Base-by-base conservation (phyloP, 495 filamentous ascomycete genomes). In the Trichoderma erinaceum region DNA sequence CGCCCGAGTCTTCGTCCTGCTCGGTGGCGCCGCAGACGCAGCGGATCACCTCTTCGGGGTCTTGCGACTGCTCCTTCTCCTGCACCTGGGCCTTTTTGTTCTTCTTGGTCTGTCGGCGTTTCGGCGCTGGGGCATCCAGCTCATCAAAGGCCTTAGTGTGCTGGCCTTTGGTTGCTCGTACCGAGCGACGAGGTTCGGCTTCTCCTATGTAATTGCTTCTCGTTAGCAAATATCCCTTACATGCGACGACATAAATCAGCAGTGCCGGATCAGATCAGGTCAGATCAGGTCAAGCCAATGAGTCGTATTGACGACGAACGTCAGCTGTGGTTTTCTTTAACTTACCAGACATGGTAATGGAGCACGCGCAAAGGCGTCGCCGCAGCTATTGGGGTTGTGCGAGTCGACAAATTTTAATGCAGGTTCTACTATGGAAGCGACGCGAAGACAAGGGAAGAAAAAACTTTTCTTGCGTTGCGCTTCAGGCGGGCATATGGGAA, bases 121-220 rank as follows among this genome's bases (percentile, higher is more conserved):
- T 86, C 23, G 75, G 71, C 71, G 89, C 92, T 75, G 85, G 83
- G 48, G 81, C 74, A 69, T 92, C 88, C 70, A 89, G 79, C 66
- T 89, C 81, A 72, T 94, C 88, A 68, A 89, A 85, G 69, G 89
- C 90, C 76, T 96, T 96, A 48, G 85, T 87, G 79, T 99, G 93
- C 72, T 96, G 92, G 74, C 95, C 95, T 75, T 97, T 97, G 61
- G 94, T 99, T 70, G 93, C 91, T 70, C 95, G 89, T 64, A 93
- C 93, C 18, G 95, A 97, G 74, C 96, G 90, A 78, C 95, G 89
- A 68, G 93, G 90, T 84, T 97, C 93, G 66, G 91, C 90, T 70
- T 83, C 81, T 75, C 56, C 56, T 61, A 23, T 15, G 25, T 3
- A 21, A 32, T 13, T 12, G 23, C 27, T 32, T 29, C 13, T 61